These are phyloP conservation scores for Micractinium conductrix DNA, from an alignment of 139 green algal genomes.

Conservation along the genomic window DNA sequence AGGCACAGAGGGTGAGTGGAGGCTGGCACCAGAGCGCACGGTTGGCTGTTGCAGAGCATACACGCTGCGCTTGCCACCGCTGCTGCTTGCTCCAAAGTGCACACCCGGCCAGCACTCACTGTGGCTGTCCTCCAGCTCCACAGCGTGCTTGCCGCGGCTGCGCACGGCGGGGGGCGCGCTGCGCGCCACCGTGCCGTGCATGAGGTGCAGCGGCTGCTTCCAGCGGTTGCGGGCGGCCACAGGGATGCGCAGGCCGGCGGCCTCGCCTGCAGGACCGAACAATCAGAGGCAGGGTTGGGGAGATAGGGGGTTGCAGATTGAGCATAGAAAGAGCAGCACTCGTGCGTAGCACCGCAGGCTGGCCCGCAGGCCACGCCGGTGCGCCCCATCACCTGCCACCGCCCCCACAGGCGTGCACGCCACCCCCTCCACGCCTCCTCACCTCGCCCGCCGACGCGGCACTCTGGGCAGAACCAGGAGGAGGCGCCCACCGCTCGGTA, in stretches of 20 bases:
- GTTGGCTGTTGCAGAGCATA: too few species aligned
- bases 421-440: not conserved
- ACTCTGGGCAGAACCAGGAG: constrained; percentile 80
- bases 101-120: constrained; percentile 11
- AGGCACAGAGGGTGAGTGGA: too few species aligned
- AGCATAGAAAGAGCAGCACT: too few species aligned
- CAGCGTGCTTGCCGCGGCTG: constrained; percentile 34
- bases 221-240: constrained; percentile 36
- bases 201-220: constrained; percentile 46
- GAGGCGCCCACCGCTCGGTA: constrained; percentile 52
- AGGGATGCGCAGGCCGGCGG: constrained; percentile 58
- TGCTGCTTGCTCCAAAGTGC: too few species aligned
- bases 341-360: too few species aligned
- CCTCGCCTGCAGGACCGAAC: constrained; percentile 49
- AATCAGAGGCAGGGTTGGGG: too few species aligned
- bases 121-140: constrained; percentile 37
- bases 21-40: too few species aligned
- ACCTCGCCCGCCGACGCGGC: constrained; percentile 66
- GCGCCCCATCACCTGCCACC: not conserved
- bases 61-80: too few species aligned
- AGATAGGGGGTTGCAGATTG: too few species aligned
- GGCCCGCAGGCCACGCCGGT: not conserved
- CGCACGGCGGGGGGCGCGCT: constrained; percentile 9
- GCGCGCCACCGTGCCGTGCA: constrained; percentile 44
- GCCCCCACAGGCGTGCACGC: not conserved